Evolutionary conservation across 306 rosid genomes (phyloP), one percentile per base, ranked within the genome.

Genomic region (Cicer cuneatum): DNA sequence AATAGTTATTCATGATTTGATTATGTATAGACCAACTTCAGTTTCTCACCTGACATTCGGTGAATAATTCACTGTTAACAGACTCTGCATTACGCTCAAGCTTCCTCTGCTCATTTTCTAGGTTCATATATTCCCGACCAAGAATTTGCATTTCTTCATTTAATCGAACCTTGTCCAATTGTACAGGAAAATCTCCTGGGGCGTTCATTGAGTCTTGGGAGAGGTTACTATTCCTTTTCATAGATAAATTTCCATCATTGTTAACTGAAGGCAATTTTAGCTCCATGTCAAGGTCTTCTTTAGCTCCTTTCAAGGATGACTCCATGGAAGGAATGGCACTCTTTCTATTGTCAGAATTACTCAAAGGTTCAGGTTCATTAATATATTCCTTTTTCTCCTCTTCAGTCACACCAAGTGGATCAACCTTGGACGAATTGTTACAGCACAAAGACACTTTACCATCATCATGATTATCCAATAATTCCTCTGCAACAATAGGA

Each of bases 41-140:
- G 81, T 78, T 77, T 67, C 73, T 10, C 77, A 93, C 98, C 98
- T 93, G 98, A 81, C 98, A 93, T 73, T 93, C 98, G 46, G 89
- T 85, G 71, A 89, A 93, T 85, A 93, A 85, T 81, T 91, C 98
- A 65, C 94, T 77, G 83, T 88, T 88, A 69, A 88, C 96, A 66
- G 94, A 85, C 65, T 93, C 98, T 54, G 96, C 96, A 86, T 93
- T 86, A 66, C 96, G 97, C 81, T 91, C 98, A 69, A 89, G 87
- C 87, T 81, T 86, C 81, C 86, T 88, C 85, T 82, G 98, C 82
- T 93, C 94, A 75, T 78, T 82, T 71, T 87, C 94, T 37, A 93
- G 81, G 78, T 72, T 83, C 79, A 69, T 18, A 79, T 83, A 83
- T 75, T 91, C 98, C 82, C 89, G 84, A 78, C 72, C 90, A 52